phyloP scores from a whole-genome alignment of 306 rosid species.

The Calophaca sinica region DNA sequence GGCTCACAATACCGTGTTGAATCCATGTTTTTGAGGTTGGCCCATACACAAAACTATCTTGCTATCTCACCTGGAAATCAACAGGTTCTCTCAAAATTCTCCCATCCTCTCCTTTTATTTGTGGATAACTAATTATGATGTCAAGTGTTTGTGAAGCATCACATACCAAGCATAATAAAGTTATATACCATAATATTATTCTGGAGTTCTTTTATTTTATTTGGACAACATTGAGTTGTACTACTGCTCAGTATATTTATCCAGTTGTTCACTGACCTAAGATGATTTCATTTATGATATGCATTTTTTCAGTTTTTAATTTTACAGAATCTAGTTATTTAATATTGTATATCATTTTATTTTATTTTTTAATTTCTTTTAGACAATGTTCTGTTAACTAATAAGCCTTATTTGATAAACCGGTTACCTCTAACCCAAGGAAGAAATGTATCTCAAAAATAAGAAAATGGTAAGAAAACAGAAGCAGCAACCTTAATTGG shows the following conservation, averaged over 20 bases:
- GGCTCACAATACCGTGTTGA: constrained; percentile 98
- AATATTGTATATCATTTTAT: neutral
- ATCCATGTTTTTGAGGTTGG: constrained; percentile 93
- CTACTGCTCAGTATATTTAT: constrained; percentile 15
- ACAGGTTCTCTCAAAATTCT: constrained; percentile 61
- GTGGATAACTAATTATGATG: constrained; percentile 30
- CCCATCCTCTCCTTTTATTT: constrained; percentile 22
- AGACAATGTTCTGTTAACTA: constrained; percentile 10
- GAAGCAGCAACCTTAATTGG: neutral
- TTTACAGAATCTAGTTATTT: constrained; percentile 21
- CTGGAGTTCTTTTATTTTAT: constrained; percentile 36
- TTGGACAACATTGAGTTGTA: constrained; percentile 20
- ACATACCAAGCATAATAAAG: constrained; percentile 33
- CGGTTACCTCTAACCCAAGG: neutral
- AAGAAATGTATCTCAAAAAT: constrained; percentile 11
- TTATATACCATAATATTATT: neutral
- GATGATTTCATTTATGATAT: constrained; percentile 33
- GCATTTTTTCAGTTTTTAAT: constrained; percentile 9
- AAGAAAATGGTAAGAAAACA: constrained; percentile 26
- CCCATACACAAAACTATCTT: constrained; percentile 88
- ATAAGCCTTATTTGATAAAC: constrained; percentile 9
- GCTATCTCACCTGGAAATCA: constrained; percentile 89
- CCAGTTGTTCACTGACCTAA: neutral
- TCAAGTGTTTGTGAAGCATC: constrained; percentile 32
- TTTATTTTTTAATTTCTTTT: neutral